Percentiles rank a stretch among this genome's conserved stretches.
Conservation (phyloP, 2,329 filamentous ascomycete genomes). For the Fusarium circinatum region DNA sequence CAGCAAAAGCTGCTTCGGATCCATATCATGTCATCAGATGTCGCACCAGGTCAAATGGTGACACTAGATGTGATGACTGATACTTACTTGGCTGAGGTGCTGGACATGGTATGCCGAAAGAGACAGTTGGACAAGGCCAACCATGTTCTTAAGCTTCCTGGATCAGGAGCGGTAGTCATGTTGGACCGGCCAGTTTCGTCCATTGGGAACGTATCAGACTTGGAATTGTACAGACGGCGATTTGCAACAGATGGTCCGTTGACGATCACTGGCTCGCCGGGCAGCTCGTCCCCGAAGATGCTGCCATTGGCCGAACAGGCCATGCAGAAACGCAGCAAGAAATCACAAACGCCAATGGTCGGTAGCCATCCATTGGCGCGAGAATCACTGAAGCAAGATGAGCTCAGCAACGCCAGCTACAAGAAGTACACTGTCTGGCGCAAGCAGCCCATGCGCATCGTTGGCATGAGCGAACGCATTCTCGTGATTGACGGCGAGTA, state of each 20-base stretch:
- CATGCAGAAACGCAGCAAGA: constrained; percentile 61
- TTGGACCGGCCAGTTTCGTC: constrained; percentile 83
- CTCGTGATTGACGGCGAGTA: constrained; percentile 87
- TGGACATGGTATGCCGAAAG: constrained; percentile 81
- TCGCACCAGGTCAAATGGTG: constrained; percentile 77
- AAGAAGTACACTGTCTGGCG: constrained; percentile 84
- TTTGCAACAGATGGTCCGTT: constrained; percentile 80
- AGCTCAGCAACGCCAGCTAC: constrained; percentile 68
- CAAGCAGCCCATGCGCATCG: constrained; percentile 84
- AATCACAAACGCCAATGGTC: constrained; percentile 59
- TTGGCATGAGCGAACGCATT: constrained; percentile 78
- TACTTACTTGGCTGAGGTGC: constrained; percentile 83
- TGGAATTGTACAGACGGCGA: constrained; percentile 79
- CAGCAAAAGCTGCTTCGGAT: constrained; percentile 77
- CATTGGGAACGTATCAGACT: constrained; percentile 77
- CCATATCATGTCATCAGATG: constrained; percentile 76
- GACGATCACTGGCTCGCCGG: constrained; percentile 74
- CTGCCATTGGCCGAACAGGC: constrained; percentile 61
- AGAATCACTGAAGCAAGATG: constrained; percentile 68
- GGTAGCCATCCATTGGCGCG: constrained; percentile 75
- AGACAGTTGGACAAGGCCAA: constrained; percentile 81
- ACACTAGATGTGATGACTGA: constrained; percentile 82
- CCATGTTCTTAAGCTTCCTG: constrained; percentile 81
- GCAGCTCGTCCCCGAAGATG: constrained; percentile 75
- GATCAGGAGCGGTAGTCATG: constrained; percentile 78